Evolutionary conservation across 1,139 yeast genomes (phyloP), one percentile per base, ranked within the genome.

Genomic region (Geotrichum histeridarum): DNA sequence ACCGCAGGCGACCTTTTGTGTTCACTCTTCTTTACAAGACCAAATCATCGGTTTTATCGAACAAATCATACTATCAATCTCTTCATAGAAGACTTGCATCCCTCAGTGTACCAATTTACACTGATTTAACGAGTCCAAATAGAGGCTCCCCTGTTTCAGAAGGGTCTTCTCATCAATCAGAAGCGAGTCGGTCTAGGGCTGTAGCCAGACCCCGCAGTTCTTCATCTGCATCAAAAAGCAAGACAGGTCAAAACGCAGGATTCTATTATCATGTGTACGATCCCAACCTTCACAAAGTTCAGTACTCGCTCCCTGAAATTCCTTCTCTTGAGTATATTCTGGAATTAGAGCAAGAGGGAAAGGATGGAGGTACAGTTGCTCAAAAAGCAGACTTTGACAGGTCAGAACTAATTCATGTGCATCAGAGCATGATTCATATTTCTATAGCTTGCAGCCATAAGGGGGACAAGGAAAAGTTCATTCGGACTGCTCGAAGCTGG

Each of bases 31-130:
- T 66, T 8, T 66, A 61, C 50, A 45, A 51, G 14, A 48, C 54
- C 9, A 57, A 59, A 6, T 50, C 59, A n/a, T 32, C 58, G 2
- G 51, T 46, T 2, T 53, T 64, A 15, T 46, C 56, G 3, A 55
- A 54, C 38, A 50, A 50, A 15, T 39, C 50, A 14, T 58, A 60
- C 47, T 67, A 65, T 51, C 50, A 57, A 9, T 56, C 60, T 3
- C 55, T 67, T 31, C 67, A 67, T 58, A 54, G 62, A 14, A 61
- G 64, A 37, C 59, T 67, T 37, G 68, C 68, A 14, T 63, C 70
- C 4, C 54, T 67, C 9, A 60, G 63, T 1, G 70, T 65, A 45
- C 67, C 70, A 1, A 57, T 67, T 8, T 60, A 54, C 46, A 48
- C 64, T 2, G 69, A 66, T 43, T 47, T 66, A 43, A 42, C 51